Conservation (phyloP, 768 basidiomycete species). For the Trametes villosa region DNA sequence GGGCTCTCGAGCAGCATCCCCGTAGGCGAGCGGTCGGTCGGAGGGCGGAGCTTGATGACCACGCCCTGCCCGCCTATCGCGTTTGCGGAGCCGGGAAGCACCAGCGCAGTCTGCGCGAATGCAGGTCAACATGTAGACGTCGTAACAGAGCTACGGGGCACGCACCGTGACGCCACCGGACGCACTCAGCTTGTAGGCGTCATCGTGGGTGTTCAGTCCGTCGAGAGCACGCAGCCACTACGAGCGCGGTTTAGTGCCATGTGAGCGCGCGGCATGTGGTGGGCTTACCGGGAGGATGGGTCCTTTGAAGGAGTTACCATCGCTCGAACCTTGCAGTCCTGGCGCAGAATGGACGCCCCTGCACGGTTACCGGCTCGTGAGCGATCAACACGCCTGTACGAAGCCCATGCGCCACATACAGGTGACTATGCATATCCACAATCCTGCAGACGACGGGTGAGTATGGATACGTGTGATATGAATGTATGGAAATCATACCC, state of each 20-base stretch:
- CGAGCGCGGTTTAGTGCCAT: background rate
- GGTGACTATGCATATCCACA: conserved; percentile 18
- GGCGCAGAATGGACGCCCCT: conserved; percentile 21
- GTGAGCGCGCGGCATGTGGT: conserved; percentile 33
- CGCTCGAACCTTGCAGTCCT: conserved; percentile 36
- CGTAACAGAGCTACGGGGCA: background rate
- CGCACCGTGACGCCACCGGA: conserved; percentile 73
- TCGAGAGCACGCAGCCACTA: conserved; percentile 74
- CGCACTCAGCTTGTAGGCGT: conserved; percentile 65
- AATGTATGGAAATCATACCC: conserved; percentile 42
- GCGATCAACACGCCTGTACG: conserved; percentile 44
- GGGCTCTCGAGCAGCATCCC: conserved; percentile 81
- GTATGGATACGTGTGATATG: background rate
- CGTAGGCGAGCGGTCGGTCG: conserved; percentile 67
- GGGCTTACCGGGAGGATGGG: conserved; percentile 33
- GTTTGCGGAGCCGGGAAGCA: conserved; percentile 70
- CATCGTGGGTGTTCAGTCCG: conserved; percentile 80
- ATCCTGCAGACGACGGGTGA: background rate
- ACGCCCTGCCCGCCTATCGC: conserved; percentile 70
- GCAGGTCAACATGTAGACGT: background rate
- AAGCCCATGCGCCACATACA: conserved; percentile 32
- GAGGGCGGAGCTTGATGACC: conserved; percentile 79
- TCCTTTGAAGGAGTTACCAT: conserved; percentile 48
- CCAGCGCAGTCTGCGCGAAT: conserved; percentile 51
- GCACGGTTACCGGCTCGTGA: background rate